phyloP scores from a whole-genome alignment of 371 early-diverging fungal species.

The Mortierella sp. region DNA sequence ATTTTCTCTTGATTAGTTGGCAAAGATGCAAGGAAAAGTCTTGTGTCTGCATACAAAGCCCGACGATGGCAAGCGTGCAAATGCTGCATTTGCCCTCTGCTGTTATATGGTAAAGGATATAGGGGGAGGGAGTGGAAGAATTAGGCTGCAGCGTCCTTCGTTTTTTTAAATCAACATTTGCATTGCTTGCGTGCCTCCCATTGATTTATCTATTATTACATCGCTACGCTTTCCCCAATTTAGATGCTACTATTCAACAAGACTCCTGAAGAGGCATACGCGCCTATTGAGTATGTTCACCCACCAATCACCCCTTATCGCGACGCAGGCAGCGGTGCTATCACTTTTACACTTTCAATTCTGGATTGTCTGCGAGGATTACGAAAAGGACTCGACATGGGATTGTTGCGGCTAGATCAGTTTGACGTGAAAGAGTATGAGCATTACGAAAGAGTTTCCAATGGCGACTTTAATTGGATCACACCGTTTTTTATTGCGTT shows the following conservation, averaged over 20 bases:
- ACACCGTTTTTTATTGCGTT: conserved; percentile 72
- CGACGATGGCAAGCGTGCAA: conserved; percentile 65
- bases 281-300: conserved; percentile 57
- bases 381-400: conserved; percentile 61
- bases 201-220: background rate
- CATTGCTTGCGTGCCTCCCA: too few relatives aligned
- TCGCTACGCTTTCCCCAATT: background rate
- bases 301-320: conserved; percentile 66
- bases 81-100: conserved; percentile 70
- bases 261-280: conserved; percentile 69
- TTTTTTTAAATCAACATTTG: too few relatives aligned
- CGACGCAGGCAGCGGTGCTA: conserved; percentile 75
- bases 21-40: conserved; percentile 57
- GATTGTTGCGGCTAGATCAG: conserved; percentile 65
- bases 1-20: conserved; percentile 48
- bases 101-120: conserved; percentile 68
- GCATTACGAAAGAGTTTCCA: conserved; percentile 71
- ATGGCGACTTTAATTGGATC: conserved; percentile 79
- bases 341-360: conserved; percentile 70
- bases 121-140: background rate
- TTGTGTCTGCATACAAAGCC: conserved; percentile 63
- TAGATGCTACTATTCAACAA: conserved; percentile 65
- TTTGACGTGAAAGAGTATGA: conserved; percentile 72
- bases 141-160: too few relatives aligned
- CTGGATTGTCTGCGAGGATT: conserved; percentile 72